Conservation (phyloP, 1,284 basidiomycete genomes). For the Dichomitus squalens region DNA sequence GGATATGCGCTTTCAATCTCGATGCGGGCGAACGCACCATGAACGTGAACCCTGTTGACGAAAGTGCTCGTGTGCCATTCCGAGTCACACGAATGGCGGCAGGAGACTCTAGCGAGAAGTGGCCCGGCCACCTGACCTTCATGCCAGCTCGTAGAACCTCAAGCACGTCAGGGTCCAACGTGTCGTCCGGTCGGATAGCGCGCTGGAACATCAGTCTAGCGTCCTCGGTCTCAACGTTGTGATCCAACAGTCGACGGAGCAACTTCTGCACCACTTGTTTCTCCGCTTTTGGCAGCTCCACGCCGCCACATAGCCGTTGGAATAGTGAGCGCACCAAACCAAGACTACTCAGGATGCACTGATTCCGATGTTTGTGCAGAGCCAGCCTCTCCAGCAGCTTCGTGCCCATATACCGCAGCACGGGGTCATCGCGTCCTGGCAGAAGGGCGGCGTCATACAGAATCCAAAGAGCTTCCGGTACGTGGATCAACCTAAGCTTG, state of each 20-base stretch:
- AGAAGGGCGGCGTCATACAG: conserved; percentile 51
- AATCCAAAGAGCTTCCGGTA: conserved; percentile 57
- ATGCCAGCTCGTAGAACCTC: conserved; percentile 69
- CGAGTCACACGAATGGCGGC: conserved; percentile 52
- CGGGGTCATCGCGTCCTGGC: conserved; percentile 21
- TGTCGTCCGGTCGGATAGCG: conserved; percentile 42
- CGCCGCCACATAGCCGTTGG: conserved; percentile 32
- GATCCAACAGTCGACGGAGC: conserved; percentile 63
- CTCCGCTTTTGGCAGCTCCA: conserved; percentile 44
- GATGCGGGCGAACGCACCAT: conserved; percentile 46
- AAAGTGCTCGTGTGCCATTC: conserved; percentile 49
- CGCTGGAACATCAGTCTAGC: conserved; percentile 61
- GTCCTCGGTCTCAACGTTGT: conserved; percentile 66
- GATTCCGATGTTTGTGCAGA: conserved; percentile 63
- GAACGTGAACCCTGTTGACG: conserved; percentile 65
- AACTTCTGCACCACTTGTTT: conserved; percentile 60
- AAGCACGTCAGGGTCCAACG: conserved; percentile 61
- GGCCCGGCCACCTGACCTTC: conserved; percentile 73
- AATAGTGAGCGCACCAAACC: conserved; percentile 59
- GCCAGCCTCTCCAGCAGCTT: conserved; percentile 66
- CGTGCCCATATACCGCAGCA: conserved; percentile 51
- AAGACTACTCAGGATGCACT: conserved; percentile 60
- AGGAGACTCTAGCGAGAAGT: conserved; percentile 64
- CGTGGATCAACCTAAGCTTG: conserved; percentile 49
- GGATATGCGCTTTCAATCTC: conserved; percentile 12